Evolutionary conservation across 495 filamentous ascomycete genomes (phyloP), one percentile per base, ranked within the genome.

Genomic region (Stereocaulon alpinum): DNA sequence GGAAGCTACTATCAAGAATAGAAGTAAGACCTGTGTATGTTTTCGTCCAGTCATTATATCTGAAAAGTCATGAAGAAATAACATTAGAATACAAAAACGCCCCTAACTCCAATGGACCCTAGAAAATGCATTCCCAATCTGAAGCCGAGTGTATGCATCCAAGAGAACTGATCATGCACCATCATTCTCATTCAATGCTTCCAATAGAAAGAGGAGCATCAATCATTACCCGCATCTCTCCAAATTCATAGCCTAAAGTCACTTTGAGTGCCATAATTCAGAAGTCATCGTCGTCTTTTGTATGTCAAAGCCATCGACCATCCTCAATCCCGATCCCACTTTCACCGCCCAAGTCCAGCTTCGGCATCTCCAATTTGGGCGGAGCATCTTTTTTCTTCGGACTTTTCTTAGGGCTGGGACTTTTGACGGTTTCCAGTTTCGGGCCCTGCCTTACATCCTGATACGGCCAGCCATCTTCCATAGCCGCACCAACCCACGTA

Each of bases 401-500:
- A 64, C 75, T 80, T 49, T 72, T 74, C 67, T 70, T 74, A 34
- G 74, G 74, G 51, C 71, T 74, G 58, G 74, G 72, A 54, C 66
- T 74, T 62, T 64, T 69, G 60, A 52, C 64, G 56, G 55, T 40
- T 34, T 71, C 70, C 20, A 68, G 68, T 47, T 66, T 64, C 34
- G 83, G 84, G 2, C 89, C 89, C 66, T 86, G 87, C 41, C 87
- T 77, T 17, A 96, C 91, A 55, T 81, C 77, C 41, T 76, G 72
- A 37, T 87, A 84, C 57, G 88, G 80, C 94, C 93, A 98, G 30
- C 82, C 88, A 73, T 98, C 93, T 42, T 89, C 91, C 37, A 71
- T 75, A 0, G 89, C 90, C 1, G 91, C 94, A 2, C 82, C 84
- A 30, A 96, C 86, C 93, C 93, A 98, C 30, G 86, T 91, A 56